Evolutionary conservation across 129 eudicot genomes (phyloP).

Genomic region (Kitagawia praeruptora): DNA sequence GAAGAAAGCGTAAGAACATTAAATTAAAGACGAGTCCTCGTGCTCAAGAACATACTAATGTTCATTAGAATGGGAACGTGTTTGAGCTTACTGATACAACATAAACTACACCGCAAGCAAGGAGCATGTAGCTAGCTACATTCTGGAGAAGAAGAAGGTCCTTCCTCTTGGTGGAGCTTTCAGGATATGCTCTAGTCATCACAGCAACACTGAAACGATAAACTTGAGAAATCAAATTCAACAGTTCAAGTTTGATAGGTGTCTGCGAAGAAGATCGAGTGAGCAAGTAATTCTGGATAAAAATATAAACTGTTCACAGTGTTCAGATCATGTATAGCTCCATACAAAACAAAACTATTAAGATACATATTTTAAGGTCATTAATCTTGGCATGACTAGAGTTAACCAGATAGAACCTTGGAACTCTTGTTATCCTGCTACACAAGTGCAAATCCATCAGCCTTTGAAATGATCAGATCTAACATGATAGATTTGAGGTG

Average conservation of each 20-base stretch:
- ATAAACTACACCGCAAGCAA: constrained; percentile 81
- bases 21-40: background rate
- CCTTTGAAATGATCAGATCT: no score
- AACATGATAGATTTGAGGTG: background rate
- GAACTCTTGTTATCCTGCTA: background rate
- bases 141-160: constrained; percentile 72
- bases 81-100: constrained; percentile 64
- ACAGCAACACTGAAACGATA: constrained; percentile 78
- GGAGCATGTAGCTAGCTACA: constrained; percentile 73
- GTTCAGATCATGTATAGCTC: background rate
- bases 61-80: background rate
- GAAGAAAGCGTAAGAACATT: background rate
- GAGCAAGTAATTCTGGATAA: background rate
- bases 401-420: background rate
- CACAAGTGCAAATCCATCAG: background rate
- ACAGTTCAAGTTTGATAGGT: background rate
- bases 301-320: background rate
- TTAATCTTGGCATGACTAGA: background rate
- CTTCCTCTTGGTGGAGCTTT: constrained; percentile 29
- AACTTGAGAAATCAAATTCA: constrained; percentile 14
- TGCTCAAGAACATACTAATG: background rate
- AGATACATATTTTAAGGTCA: background rate
- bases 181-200: constrained; percentile 95
- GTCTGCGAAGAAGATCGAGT: background rate
- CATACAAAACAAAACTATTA: background rate